Conservation (phyloP, 2,329 filamentous ascomycete genomes). For the Nothomitra cinnamomea region DNA sequence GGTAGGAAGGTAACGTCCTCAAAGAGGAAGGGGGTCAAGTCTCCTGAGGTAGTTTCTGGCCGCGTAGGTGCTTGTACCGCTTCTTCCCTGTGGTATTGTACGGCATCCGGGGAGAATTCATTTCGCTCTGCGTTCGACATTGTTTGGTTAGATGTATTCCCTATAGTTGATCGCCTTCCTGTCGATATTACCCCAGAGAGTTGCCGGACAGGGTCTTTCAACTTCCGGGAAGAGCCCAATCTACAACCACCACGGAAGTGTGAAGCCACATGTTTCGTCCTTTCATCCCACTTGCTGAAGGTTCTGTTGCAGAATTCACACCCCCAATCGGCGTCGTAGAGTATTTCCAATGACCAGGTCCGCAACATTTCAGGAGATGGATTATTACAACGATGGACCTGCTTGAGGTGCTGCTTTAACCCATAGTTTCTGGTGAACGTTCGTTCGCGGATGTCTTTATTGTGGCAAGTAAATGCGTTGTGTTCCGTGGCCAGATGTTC, state of each 20-base stretch:
- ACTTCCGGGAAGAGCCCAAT: neutral
- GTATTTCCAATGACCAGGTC: neutral
- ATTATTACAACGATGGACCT: neutral
- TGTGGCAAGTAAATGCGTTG: neutral
- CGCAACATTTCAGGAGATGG: neutral
- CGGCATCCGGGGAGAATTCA: too few relatives aligned
- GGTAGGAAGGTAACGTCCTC: too few relatives aligned
- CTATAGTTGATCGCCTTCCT: too few relatives aligned
- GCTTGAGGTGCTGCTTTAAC: neutral
- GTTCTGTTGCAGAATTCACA: neutral
- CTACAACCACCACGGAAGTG: neutral
- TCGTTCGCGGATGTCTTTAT: neutral
- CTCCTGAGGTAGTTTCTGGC: too few relatives aligned
- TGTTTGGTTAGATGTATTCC: too few relatives aligned
- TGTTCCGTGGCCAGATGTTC: neutral
- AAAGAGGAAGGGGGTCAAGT: too few relatives aligned
- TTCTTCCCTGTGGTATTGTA: too few relatives aligned
- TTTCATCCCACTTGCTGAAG: neutral
- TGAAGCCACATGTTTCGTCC: neutral
- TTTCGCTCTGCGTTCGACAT: too few relatives aligned
- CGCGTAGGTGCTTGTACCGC: too few relatives aligned
- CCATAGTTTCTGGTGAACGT: neutral
- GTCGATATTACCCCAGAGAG: too few relatives aligned
- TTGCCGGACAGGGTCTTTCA: too few relatives aligned
- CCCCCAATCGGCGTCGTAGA: neutral